These are phyloP conservation scores for Juglanconis oblonga DNA, from an alignment of 2,329 filamentous ascomycete genomes.

Conservation along the genomic window DNA sequence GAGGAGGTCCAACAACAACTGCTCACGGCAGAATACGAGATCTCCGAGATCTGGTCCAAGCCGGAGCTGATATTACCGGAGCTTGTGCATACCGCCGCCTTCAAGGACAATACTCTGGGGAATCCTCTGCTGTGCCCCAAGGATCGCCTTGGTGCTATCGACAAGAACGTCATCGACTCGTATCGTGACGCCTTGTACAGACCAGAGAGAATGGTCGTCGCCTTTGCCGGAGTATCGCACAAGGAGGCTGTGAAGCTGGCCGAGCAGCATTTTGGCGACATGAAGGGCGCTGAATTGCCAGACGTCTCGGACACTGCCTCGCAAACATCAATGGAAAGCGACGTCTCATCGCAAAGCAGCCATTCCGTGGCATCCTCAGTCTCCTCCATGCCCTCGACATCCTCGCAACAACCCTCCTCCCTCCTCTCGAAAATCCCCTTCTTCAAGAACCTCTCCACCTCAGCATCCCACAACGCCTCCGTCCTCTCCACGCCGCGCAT, in stretches of 20 bases:
- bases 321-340: constrained; percentile 51
- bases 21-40: constrained; percentile 90
- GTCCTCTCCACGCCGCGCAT: constrained; percentile 45
- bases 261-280: constrained; percentile 87
- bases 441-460: constrained; percentile 82
- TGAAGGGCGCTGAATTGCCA: constrained; percentile 57
- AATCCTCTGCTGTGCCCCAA: constrained; percentile 89
- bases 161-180: constrained; percentile 67
- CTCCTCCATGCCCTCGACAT: constrained; percentile 29
- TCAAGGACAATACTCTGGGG: constrained; percentile 92
- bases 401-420: constrained; percentile 50
- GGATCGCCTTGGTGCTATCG: constrained; percentile 74
- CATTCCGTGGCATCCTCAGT: constrained; percentile 32
- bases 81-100: constrained; percentile 91
- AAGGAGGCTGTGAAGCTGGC: constrained; percentile 73
- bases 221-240: constrained; percentile 90
- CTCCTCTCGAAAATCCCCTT: constrained; percentile 76
- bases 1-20: constrained; percentile 85
- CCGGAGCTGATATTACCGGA: constrained; percentile 94
- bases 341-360: constrained; percentile 30
- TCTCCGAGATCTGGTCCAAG: constrained; percentile 96
- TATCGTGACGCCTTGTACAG: constrained; percentile 84
- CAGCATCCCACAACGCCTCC: constrained; percentile 61
- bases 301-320: constrained; percentile 54
- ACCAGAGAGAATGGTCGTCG: constrained; percentile 89